Percentiles rank a stretch among this genome's conserved stretches.
Evolutionary conservation across 345 rosid species (phyloP).

Genomic region (Murraya koenigii): DNA sequence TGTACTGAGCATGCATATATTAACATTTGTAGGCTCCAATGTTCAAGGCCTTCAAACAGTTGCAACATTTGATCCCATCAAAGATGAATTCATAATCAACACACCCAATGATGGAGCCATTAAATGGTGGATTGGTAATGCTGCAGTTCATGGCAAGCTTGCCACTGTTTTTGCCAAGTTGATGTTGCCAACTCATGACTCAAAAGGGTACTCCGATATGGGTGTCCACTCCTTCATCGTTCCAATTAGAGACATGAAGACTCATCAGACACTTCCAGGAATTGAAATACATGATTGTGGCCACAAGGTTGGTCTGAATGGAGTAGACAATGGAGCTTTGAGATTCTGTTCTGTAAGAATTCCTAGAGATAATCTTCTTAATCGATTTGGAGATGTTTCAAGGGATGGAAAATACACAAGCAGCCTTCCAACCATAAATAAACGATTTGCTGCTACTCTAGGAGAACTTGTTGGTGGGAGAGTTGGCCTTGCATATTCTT

Average conservation of each 20-base stretch:
- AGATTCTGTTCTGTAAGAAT: slow-evolving; percentile 82
- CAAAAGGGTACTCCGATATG: slow-evolving; percentile 73
- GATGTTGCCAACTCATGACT: slow-evolving; percentile 83
- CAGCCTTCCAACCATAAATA: slow-evolving; percentile 83
- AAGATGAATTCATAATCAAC: slow-evolving; percentile 74
- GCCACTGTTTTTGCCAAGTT: slow-evolving; percentile 91
- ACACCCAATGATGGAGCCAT: slow-evolving; percentile 95
- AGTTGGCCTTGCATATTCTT: slow-evolving; percentile 85
- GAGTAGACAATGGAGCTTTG: slow-evolving; percentile 97
- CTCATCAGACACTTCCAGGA: slow-evolving; percentile 85
- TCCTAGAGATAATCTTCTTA: slow-evolving; percentile 94
- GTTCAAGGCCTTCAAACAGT: slow-evolving; percentile 93
- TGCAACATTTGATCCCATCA: slow-evolving; percentile 81
- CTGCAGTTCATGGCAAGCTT: slow-evolving; percentile 96
- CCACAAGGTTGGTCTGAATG: slow-evolving; percentile 90
- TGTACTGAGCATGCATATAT: not conserved
- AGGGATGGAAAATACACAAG: slow-evolving; percentile 95
- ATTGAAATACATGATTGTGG: slow-evolving; percentile 96
- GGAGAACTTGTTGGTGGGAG: slow-evolving; percentile 99
- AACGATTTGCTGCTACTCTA: slow-evolving; percentile 91
- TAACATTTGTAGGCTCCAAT: slow-evolving; percentile 64
- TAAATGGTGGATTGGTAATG: slow-evolving; percentile 99
- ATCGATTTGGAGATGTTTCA: slow-evolving; percentile 93
- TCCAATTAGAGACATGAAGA: slow-evolving; percentile 82
- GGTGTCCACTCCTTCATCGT: slow-evolving; percentile 98